Percentiles rank a stretch among this genome's conserved stretches.
Evolutionary conservation across 176 grass and related monocot genomes (phyloP).

Genomic region (Puccinellia tenuiflora): DNA sequence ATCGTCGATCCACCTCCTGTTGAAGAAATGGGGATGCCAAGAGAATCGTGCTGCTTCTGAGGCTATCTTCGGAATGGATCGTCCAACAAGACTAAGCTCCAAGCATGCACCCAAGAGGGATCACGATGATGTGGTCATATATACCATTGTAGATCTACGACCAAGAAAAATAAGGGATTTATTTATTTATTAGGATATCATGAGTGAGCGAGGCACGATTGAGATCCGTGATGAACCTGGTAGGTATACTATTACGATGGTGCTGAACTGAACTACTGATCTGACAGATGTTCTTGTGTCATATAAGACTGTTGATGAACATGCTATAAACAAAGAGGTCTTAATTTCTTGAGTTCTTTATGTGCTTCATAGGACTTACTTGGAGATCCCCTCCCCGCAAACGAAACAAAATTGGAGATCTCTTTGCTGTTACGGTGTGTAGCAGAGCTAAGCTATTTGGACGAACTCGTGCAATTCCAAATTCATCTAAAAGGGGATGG

Average conservation of each 20-base stretch:
- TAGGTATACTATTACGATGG: not conserved
- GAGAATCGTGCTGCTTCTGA: constrained; percentile 18
- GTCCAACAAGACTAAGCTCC: not conserved
- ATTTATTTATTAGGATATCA: constrained; percentile 11
- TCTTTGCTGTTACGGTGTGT: no score
- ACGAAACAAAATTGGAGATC: no score
- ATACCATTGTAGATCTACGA: constrained; percentile 41
- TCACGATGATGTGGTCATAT: constrained; percentile 45
- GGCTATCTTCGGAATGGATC: constrained; percentile 3
- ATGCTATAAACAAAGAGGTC: not conserved
- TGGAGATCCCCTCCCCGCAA: no score
- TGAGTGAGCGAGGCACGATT: not conserved
- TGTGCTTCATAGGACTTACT: no score
- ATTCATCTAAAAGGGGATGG: no score
- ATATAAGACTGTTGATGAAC: not conserved
- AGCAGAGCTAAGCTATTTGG: no score
- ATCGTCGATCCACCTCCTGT: constrained; percentile 70
- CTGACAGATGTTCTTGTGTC: not conserved
- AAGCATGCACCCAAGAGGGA: constrained; percentile 5
- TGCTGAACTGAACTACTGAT: not conserved
- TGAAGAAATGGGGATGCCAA: constrained; percentile 67
- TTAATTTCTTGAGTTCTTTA: no score
- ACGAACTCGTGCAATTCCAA: no score
- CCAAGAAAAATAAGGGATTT: not conserved
- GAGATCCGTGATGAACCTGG: not conserved